These are phyloP conservation scores for Sarocladium strictum DNA, from an alignment of 2,329 filamentous ascomycete genomes.

Conservation along the genomic window DNA sequence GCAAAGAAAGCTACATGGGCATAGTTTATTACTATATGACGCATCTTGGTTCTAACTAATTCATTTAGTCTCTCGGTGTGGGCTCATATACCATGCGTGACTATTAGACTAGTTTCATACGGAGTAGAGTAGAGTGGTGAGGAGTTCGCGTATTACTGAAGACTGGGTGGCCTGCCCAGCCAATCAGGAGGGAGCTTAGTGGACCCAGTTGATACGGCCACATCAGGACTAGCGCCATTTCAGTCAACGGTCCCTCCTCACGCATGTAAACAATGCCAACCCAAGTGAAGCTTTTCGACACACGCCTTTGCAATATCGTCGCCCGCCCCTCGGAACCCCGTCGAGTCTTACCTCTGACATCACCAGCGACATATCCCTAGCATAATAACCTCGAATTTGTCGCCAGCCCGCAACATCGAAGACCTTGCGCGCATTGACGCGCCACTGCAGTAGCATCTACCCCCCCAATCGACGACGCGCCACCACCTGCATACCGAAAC, in stretches of 20 bases:
- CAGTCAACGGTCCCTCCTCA: constrained; percentile 15
- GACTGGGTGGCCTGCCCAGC: not conserved
- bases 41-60: no score
- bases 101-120: no score
- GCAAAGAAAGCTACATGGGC: constrained; percentile 12
- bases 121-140: no score
- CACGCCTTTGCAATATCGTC: not conserved
- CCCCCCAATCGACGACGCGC: not conserved
- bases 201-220: not conserved
- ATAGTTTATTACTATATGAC: not conserved
- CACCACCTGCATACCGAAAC: constrained; percentile 4
- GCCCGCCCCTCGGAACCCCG: not conserved
- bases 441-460: not conserved
- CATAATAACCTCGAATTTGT: constrained; percentile 7
- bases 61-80: no score
- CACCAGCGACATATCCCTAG: not conserved
- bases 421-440: constrained; percentile 2
- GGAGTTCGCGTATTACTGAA: no score
- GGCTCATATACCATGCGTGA: no score
- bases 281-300: constrained; percentile 10
- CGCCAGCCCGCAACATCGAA: constrained; percentile 20
- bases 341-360: not conserved
- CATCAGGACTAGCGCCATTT: constrained; percentile 16
- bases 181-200: not conserved
- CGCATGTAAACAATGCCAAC: constrained; percentile 18